Conservation (phyloP, 169 alveolate species). For the Plasmodium adleri region DNA sequence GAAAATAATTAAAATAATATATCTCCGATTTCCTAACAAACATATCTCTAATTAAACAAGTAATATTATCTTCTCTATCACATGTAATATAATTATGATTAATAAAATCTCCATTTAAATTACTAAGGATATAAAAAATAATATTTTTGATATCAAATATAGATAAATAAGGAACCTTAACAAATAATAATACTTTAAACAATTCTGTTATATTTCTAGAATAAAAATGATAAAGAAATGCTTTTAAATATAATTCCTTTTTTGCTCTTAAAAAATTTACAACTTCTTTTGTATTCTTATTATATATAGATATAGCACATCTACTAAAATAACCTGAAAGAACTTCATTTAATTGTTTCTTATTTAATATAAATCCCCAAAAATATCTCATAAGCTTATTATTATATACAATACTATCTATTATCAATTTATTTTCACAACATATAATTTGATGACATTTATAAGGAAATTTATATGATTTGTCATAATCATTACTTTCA, state of each 20-base stretch:
- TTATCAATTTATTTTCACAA: constrained; percentile 60
- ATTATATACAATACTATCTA: constrained; percentile 46
- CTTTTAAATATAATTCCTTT: constrained; percentile 59
- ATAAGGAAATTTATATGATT: constrained; percentile 44
- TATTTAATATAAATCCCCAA: constrained; percentile 43
- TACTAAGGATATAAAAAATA: constrained; percentile 38
- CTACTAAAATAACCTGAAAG: constrained; percentile 65
- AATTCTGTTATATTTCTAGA: constrained; percentile 70
- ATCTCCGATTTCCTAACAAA: constrained; percentile 57
- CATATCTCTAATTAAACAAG: constrained; percentile 66
- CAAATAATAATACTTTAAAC: constrained; percentile 54
- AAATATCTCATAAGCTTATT: constrained; percentile 45
- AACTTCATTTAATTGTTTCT: constrained; percentile 67
- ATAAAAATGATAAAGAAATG: constrained; percentile 52
- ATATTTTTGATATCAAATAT: constrained; percentile 60
- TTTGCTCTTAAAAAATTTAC: constrained; percentile 54
- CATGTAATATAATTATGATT: constrained; percentile 17
- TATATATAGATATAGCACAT: constrained; percentile 63
- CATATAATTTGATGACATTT: constrained; percentile 62
- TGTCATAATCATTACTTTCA: constrained; percentile 45
- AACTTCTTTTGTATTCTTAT: constrained; percentile 59
- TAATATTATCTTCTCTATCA: constrained; percentile 63
- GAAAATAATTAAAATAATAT: constrained; percentile 69
- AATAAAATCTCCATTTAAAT: constrained; percentile 44
- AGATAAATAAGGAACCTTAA: constrained; percentile 40